A percentile compares a stretch with the other conserved stretches of the same genome.
Conservation (phyloP, 371 early-diverging fungal genomes). For the Mycotypha africana region DNA sequence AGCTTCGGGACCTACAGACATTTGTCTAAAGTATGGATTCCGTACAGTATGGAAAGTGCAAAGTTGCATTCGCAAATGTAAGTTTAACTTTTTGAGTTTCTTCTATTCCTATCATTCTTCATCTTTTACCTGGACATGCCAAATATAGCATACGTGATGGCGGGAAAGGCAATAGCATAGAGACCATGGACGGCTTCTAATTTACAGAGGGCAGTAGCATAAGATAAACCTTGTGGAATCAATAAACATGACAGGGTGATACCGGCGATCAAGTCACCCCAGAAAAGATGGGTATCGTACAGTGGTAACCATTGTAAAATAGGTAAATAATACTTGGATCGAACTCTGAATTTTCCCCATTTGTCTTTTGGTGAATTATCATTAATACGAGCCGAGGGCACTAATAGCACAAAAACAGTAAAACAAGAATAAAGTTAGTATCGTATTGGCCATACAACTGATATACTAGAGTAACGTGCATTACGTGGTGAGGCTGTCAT, state of each 20-base stretch:
- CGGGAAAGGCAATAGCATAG: slow-evolving; percentile 79
- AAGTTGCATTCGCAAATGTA: neutral
- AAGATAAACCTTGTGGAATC: slow-evolving; percentile 86
- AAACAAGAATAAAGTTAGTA: neutral
- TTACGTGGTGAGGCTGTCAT: slow-evolving; percentile 26
- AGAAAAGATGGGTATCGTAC: slow-evolving; percentile 50
- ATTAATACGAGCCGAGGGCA: slow-evolving; percentile 28
- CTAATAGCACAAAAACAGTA: slow-evolving; percentile 9
- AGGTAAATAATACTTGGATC: slow-evolving; percentile 88
- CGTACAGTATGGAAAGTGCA: neutral
- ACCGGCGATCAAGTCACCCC: slow-evolving; percentile 78
- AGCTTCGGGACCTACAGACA: slow-evolving; percentile 93
- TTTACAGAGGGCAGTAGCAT: slow-evolving; percentile 80
- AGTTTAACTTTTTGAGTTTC: neutral
- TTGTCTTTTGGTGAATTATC: slow-evolving; percentile 26
- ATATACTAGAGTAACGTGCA: slow-evolving; percentile 1
- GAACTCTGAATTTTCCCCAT: slow-evolving; percentile 40
- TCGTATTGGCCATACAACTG: neutral
- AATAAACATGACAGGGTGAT: slow-evolving; percentile 84
- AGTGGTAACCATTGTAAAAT: slow-evolving; percentile 82
- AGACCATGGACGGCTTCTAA: slow-evolving; percentile 85
- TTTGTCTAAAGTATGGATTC: slow-evolving; percentile 46
- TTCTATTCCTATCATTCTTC: neutral
- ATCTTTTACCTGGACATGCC: slow-evolving; percentile 75
- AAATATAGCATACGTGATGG: slow-evolving; percentile 82